These are phyloP conservation scores for Handroanthus guayacan DNA, from an alignment of 257 asterid genomes.

Conservation along the genomic window DNA sequence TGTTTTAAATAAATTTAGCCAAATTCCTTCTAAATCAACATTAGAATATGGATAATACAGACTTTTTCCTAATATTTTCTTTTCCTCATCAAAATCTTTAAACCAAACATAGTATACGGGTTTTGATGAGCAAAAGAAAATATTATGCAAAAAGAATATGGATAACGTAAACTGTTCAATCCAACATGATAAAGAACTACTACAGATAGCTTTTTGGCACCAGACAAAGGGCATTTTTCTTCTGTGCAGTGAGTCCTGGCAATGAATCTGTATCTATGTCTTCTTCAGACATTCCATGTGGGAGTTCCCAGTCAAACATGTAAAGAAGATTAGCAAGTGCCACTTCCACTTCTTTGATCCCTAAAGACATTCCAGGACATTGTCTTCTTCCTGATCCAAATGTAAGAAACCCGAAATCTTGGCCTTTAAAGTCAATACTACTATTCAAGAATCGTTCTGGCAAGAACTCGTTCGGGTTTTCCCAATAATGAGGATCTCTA, in stretches of 20 bases:
- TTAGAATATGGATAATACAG: no score
- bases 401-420: constrained; percentile 22
- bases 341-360: background rate
- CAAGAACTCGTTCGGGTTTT: constrained; percentile 18
- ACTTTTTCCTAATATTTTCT: no score
- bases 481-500: constrained; percentile 12
- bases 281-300: constrained; percentile 21
- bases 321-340: constrained; percentile 28
- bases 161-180: no score
- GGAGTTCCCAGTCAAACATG: constrained; percentile 33
- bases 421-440: constrained; percentile 22
- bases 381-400: constrained; percentile 31
- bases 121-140: no score
- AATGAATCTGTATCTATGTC: constrained; percentile 1
- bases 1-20: no score
- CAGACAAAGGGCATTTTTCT: constrained; percentile 19
- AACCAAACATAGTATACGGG: no score
- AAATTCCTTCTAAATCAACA: no score
- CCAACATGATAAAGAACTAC: background rate
- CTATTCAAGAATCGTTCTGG: constrained; percentile 30
- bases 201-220: background rate
- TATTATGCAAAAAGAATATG: no score
- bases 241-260: background rate
- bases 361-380: constrained; percentile 28
- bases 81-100: no score